Percentiles rank a stretch among this genome's conserved stretches.
Conservation (phyloP, 257 asterid genomes). For the Ligustrum vulgare region DNA sequence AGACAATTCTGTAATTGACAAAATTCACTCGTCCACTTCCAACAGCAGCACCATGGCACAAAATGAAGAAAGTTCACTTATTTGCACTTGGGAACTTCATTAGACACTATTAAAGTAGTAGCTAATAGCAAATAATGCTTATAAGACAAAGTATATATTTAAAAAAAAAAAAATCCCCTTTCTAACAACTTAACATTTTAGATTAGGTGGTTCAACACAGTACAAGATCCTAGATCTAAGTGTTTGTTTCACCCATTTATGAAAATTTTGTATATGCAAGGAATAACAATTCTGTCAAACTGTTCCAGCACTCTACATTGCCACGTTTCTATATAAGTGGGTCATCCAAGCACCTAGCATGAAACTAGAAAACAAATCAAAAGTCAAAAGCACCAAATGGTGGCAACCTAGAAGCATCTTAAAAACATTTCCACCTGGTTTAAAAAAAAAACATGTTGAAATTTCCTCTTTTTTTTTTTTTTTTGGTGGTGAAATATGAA, state of each 20-base stretch:
- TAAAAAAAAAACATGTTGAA: not conserved
- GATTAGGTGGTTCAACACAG: not conserved
- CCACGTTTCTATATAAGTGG: not conserved
- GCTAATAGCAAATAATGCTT: not conserved
- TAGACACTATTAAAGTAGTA: not conserved
- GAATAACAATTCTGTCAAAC: not conserved
- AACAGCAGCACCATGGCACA: not conserved
- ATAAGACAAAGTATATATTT: not conserved
- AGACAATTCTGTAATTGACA: not conserved
- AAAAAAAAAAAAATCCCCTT: not conserved
- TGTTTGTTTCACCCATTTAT: not conserved
- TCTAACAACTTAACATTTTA: not conserved
- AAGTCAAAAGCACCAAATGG: not conserved
- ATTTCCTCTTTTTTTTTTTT: not conserved
- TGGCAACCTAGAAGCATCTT: not conserved
- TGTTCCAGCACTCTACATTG: not conserved
- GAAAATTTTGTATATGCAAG: not conserved
- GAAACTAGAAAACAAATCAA: not conserved
- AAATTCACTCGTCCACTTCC: not conserved
- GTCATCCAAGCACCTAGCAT: not conserved
- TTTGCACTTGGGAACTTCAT: not conserved
- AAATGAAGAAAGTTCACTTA: not conserved
- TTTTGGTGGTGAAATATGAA: not conserved
- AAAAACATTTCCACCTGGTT: slow-evolving; percentile 1
- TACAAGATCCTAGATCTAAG: not conserved